Percentiles rank a stretch among this genome's conserved stretches.
Evolutionary conservation across 345 rosid genomes (phyloP).

Genomic region (Ailanthus altissimus): DNA sequence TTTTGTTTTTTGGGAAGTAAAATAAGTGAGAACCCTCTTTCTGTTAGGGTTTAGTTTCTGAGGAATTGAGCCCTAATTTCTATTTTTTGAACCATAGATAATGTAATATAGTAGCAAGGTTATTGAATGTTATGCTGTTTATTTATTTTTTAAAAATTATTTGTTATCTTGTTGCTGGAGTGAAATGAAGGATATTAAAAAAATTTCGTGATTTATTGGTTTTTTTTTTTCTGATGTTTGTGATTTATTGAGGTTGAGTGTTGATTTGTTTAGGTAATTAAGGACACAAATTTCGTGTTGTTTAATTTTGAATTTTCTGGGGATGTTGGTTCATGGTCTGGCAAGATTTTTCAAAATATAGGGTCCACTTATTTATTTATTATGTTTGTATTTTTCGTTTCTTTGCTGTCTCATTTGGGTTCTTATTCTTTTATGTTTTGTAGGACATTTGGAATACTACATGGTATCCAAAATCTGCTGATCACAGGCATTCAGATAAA

Average conservation of each 20-base stretch:
- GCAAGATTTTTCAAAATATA: not conserved
- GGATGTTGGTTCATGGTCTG: not conserved
- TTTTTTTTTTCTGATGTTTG: not conserved
- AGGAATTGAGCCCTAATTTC: not conserved
- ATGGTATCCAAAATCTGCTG: constrained; percentile 93
- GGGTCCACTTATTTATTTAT: not conserved
- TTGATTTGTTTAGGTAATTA: not conserved
- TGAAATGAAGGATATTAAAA: not conserved
- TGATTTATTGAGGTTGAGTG: not conserved
- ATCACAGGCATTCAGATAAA: constrained; percentile 83
- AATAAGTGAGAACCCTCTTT: not conserved
- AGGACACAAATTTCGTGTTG: not conserved
- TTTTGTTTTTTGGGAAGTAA: not conserved
- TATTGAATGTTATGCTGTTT: not conserved
- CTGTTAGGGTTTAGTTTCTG: constrained; percentile 9
- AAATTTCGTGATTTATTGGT: not conserved
- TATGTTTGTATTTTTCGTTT: not conserved
- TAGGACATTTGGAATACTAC: constrained; percentile 97
- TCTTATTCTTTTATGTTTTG: constrained; percentile 9
- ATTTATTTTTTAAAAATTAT: not conserved
- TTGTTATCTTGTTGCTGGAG: not conserved
- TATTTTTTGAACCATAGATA: not conserved
- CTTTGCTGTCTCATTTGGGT: not conserved
- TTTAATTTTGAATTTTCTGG: not conserved
- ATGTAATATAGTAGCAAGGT: not conserved